Conservation (phyloP, 305 asterid genomes). For the Rubia tinctorum region DNA sequence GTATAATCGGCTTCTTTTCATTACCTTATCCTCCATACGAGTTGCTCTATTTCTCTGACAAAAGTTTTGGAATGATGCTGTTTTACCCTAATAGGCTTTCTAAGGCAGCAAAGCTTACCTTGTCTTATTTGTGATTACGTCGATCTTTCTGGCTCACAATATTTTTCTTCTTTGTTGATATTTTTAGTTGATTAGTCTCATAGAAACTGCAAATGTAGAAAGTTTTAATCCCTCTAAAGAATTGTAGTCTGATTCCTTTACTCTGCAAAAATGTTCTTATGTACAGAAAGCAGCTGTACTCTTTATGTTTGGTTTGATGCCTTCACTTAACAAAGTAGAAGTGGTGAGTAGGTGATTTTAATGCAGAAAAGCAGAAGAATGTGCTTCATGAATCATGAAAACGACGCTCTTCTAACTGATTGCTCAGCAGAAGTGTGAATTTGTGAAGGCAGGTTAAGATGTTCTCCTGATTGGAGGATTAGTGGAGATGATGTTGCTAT, state of each 20-base stretch:
- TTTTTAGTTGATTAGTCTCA: background rate
- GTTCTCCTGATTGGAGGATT: constrained; percentile 2
- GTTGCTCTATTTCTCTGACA: background rate
- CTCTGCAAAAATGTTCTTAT: no score
- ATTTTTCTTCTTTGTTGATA: background rate
- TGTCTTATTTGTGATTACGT: background rate
- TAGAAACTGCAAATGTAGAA: background rate
- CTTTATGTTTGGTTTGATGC: background rate
- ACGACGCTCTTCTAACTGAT: background rate
- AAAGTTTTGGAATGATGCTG: background rate
- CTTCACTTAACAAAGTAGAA: background rate
- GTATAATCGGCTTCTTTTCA: background rate
- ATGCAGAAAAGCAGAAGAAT: background rate
- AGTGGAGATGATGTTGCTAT: constrained; percentile 4
- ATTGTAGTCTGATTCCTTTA: background rate
- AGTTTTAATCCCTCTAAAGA: background rate
- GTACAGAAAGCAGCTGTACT: background rate
- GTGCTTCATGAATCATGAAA: background rate
- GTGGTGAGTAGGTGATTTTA: background rate
- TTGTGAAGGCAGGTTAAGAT: constrained; percentile 9
- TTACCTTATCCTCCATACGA: background rate
- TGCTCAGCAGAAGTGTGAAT: background rate
- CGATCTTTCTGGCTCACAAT: background rate
- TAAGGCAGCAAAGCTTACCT: background rate
- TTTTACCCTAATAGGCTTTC: background rate